These are phyloP conservation scores for Pseudogymnoascus sp. DNA, from an alignment of 2,329 filamentous ascomycete genomes.

Conservation along the genomic window DNA sequence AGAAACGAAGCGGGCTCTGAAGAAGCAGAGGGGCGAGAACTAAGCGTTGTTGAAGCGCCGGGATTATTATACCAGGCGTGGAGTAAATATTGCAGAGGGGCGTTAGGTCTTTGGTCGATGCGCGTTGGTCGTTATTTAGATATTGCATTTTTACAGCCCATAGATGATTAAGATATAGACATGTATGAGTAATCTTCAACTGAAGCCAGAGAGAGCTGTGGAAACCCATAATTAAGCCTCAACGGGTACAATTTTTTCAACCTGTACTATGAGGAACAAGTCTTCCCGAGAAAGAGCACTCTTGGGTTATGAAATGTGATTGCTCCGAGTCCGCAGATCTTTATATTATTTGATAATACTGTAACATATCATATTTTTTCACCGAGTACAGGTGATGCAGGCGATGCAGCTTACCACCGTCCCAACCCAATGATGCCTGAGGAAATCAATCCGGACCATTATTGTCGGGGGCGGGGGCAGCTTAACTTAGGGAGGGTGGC, in stretches of 20 bases:
- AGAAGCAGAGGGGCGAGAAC: conserved; percentile 12
- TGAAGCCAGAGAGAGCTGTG: too few relatives aligned
- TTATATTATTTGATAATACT: neutral
- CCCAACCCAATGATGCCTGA: neutral
- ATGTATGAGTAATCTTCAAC: neutral
- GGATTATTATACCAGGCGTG: neutral
- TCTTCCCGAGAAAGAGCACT: neutral
- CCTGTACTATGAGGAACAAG: neutral
- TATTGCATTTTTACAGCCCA: neutral
- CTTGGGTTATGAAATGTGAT: neutral
- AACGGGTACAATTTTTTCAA: neutral
- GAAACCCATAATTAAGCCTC: neutral
- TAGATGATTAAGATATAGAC: conserved; percentile 5
- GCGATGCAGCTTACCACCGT: neutral
- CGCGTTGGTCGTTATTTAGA: conserved; percentile 2
- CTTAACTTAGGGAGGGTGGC: conserved; percentile 4
- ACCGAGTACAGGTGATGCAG: conserved; percentile 5
- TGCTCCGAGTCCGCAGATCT: neutral
- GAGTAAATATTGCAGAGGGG: neutral
- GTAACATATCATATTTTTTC: neutral
- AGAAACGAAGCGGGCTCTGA: conserved; percentile 33
- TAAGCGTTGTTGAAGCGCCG: neutral
- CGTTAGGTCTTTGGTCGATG: neutral
- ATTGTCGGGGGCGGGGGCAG: neutral
- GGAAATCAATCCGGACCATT: conserved; percentile 3